Conservation (phyloP, 176 grass and related monocot genomes). For the Lolium rigidum region DNA sequence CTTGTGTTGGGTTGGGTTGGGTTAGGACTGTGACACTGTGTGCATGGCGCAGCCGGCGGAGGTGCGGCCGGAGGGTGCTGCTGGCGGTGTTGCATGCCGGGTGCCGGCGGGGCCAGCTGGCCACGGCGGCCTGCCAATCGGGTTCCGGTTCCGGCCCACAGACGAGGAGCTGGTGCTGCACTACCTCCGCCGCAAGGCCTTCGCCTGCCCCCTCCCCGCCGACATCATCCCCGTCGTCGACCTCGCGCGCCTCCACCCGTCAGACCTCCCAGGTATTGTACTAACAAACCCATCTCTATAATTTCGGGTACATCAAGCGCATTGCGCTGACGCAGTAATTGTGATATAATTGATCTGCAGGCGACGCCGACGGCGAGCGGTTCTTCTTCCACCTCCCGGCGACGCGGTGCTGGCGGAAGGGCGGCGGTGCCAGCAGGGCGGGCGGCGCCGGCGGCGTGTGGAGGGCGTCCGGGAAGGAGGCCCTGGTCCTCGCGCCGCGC, state of each 20-base stretch:
- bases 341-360: neutral
- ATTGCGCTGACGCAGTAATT: constrained; percentile 6
- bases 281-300: no score
- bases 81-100: neutral
- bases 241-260: constrained; percentile 65
- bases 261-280: constrained; percentile 80
- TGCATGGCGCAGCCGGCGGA: constrained; percentile 21
- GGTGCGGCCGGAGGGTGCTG: neutral
- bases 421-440: constrained; percentile 31
- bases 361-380: constrained; percentile 51
- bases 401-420: constrained; percentile 41
- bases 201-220: constrained; percentile 74
- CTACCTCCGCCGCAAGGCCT: constrained; percentile 84
- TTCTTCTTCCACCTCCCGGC: constrained; percentile 77
- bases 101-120: constrained; percentile 10
- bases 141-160: constrained; percentile 90
- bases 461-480: constrained; percentile 70
- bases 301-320: neutral
- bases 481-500: constrained; percentile 45
- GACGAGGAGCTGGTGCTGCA: constrained; percentile 91
- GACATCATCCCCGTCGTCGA: constrained; percentile 84
- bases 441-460: constrained; percentile 64
- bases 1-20: neutral
- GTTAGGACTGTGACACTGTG: neutral
- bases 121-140: constrained; percentile 60